phyloP scores from a whole-genome alignment of 169 alveolate genomes.

The Plasmodium adleri region DNA sequence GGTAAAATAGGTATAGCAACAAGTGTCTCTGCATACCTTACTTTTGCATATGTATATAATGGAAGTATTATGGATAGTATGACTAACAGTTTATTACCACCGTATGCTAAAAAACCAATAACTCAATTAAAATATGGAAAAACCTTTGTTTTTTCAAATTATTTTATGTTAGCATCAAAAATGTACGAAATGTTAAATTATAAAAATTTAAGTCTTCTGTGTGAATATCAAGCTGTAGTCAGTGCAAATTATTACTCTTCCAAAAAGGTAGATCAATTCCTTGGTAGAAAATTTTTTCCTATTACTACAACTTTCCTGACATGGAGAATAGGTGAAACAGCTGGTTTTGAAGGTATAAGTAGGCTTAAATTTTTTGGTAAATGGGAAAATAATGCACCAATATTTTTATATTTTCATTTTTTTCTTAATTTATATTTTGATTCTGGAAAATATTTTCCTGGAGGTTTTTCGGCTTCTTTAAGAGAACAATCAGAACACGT shows the following conservation, averaged over 20 bases:
- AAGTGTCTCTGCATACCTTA: too few species aligned
- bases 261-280: too few species aligned
- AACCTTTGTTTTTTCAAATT: constrained; percentile 32
- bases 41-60: too few species aligned
- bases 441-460: not conserved
- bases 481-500: not conserved
- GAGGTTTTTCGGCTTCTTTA: not conserved
- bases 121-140: constrained; percentile 53
- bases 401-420: not conserved
- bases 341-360: too few species aligned
- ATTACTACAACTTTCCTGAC: not conserved
- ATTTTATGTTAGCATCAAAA: constrained; percentile 15
- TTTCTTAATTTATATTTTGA: too few species aligned
- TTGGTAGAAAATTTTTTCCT: constrained; percentile 14
- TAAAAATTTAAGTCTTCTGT: constrained; percentile 21
- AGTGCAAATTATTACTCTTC: constrained; percentile 21
- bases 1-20: too few species aligned
- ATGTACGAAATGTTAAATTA: constrained; percentile 14
- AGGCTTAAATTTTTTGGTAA: too few species aligned
- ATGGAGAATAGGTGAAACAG: not conserved
- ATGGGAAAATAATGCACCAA: too few species aligned
- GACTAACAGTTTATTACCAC: too few species aligned
- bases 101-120: too few species aligned
- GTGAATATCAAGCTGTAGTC: constrained; percentile 45
- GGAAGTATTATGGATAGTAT: too few species aligned